A percentile compares a stretch with the other conserved stretches of the same genome.
These are phyloP conservation scores for Jamesozyma lodderae DNA, from an alignment of 805 yeast species.

Conservation along the genomic window DNA sequence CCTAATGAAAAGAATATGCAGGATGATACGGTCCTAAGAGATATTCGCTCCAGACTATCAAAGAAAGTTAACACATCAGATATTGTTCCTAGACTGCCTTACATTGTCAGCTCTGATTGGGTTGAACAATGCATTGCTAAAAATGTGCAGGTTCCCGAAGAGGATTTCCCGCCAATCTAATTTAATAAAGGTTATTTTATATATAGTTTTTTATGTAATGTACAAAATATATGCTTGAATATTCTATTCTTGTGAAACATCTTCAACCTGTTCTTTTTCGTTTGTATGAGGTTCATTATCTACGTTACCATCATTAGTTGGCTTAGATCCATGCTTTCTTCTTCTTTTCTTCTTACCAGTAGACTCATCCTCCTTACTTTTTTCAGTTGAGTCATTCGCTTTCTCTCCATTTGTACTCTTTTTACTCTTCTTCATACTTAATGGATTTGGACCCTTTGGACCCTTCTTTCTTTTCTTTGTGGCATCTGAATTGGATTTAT, in stretches of 20 bases:
- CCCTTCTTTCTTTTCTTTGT: constrained; percentile 48
- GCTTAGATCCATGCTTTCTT: constrained; percentile 18
- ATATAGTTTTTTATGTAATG: not conserved
- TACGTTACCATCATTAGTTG: not conserved
- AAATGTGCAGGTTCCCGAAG: constrained; percentile 26
- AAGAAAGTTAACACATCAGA: not conserved
- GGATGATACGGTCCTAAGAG: not conserved
- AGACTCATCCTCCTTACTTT: constrained; percentile 1
- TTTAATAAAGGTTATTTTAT: not conserved
- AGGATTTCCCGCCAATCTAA: constrained; percentile 16
- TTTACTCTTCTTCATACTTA: constrained; percentile 76
- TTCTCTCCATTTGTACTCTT: constrained; percentile 4
- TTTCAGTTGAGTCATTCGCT: not conserved
- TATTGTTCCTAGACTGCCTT: constrained; percentile 16
- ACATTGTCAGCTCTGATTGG: constrained; percentile 35
- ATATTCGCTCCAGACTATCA: constrained; percentile 1
- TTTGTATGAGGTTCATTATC: not conserved
- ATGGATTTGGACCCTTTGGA: constrained; percentile 80
- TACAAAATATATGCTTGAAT: not conserved
- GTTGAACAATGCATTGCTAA: constrained; percentile 29
- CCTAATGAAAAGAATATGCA: constrained; percentile 8
- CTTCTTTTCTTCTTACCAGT: constrained; percentile 11
- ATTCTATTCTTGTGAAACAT: not conserved
- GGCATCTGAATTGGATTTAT: too few relatives aligned
- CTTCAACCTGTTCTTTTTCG: not conserved